A percentile compares a stretch with the other conserved stretches of the same genome.
Evolutionary conservation across 805 yeast species (phyloP).

Genomic region (Cyberlindnera japonica): DNA sequence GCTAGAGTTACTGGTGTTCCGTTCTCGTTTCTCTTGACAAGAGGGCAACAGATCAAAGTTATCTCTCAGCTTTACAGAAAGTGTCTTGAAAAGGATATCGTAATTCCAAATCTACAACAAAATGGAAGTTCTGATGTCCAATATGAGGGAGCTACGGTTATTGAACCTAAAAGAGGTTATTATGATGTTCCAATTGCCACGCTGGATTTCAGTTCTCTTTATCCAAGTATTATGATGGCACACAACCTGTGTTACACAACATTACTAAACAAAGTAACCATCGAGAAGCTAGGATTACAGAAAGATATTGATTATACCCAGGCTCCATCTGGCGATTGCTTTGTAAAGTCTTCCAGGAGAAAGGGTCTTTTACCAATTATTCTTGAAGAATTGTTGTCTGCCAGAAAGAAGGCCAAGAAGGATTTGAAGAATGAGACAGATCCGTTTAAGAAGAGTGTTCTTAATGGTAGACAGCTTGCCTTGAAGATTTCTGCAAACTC

Average conservation of each 20-base stretch:
- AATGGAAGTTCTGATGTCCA: slow-evolving; percentile 80
- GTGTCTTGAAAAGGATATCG: slow-evolving; percentile 80
- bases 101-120: slow-evolving; percentile 83
- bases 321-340: slow-evolving; percentile 91
- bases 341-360: slow-evolving; percentile 64
- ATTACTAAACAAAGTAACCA: slow-evolving; percentile 62
- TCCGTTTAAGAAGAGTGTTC: slow-evolving; percentile 88
- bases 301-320: slow-evolving; percentile 75
- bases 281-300: slow-evolving; percentile 57
- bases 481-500: slow-evolving; percentile 96
- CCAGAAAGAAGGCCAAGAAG: slow-evolving; percentile 89
- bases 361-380: slow-evolving; percentile 92
- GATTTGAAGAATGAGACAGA: slow-evolving; percentile 91
- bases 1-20: slow-evolving; percentile 99
- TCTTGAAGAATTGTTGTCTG: slow-evolving; percentile 79
- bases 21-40: slow-evolving; percentile 75
- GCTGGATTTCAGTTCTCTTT: slow-evolving; percentile 92
- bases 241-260: slow-evolving; percentile 97
- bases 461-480: slow-evolving; percentile 97
- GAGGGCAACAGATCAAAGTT: slow-evolving; percentile 98
- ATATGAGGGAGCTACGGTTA: slow-evolving; percentile 98
- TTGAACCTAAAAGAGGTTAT: slow-evolving; percentile 93
- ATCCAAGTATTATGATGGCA: slow-evolving; percentile 99
- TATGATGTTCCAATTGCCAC: slow-evolving; percentile 98
- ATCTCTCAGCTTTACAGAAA: slow-evolving; percentile 92